Base-by-base conservation (phyloP, 345 rosid species). In the Theobroma cacao region DNA sequence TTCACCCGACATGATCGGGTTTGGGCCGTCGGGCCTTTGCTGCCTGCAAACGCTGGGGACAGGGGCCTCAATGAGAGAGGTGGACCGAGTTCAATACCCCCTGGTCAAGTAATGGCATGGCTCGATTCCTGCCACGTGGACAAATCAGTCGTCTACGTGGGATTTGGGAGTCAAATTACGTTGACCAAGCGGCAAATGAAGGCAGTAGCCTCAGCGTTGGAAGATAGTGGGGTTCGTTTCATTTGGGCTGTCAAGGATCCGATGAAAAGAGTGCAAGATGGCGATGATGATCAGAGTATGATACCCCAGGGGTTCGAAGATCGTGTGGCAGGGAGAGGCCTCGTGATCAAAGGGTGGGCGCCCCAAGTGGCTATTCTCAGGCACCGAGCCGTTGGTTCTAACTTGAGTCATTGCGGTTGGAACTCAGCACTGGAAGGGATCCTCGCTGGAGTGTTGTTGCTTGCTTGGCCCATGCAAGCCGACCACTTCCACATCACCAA, bases 361-460 rank as follows among this genome's bases (percentile, higher is more conserved):
- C 91, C 92, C 6, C 92, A 90, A 26, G 83, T 89, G n/a, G 38
- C 77, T 66, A 83, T 90, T 33, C 79, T 88, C 15, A 77, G 71
- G 9, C 93, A 90, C 68, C 28, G 75, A 9, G 89, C 90, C 0
- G 89, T 90, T 10, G 93, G 91, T 0, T 87, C 87, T 66, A 89
- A 89, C 79, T 41, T 90, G 80, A 89, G 90, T 34, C 93, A 90
- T 53, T 92, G 92, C 24, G 91, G 94, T 22, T 92, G 97, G 93
- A 92, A 90, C 79, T 92, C 93, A 5, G 81, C 81, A n/a, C 33
- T 92, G 1, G 97, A 92, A 47, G 89, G 84, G 34, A 28, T 89
- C 0, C 81, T 79, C 0, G 88, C 86, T 0, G 92, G 94, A 1
- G 88, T 91, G 43, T 53, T 82, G 26, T 82, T 92, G 90, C 86